Conservation (phyloP, 257 asterid species). For the Solanum peruvianum region DNA sequence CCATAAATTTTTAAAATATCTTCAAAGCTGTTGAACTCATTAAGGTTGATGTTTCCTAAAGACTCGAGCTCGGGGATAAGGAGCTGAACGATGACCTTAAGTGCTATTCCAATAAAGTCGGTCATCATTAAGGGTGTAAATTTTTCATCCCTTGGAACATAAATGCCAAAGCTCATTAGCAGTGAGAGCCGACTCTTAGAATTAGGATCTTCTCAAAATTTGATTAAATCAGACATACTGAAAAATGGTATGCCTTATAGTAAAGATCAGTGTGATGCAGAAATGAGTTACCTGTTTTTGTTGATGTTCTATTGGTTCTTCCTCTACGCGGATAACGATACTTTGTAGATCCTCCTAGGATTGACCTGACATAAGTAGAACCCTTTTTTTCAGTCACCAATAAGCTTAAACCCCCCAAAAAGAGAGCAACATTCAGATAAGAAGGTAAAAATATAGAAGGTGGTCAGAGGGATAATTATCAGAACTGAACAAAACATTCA, state of each 20-base stretch:
- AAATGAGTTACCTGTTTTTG: conserved; percentile 28
- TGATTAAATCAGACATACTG: background rate
- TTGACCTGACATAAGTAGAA: conserved; percentile 1
- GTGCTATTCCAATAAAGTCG: conserved; percentile 40
- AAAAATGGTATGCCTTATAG: background rate
- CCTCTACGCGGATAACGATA: conserved; percentile 64
- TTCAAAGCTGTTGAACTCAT: conserved; percentile 45
- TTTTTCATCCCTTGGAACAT: conserved; percentile 60
- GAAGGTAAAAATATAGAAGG: too few relatives aligned
- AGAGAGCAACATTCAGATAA: too few relatives aligned
- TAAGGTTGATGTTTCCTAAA: conserved; percentile 10
- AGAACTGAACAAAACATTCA: too few relatives aligned
- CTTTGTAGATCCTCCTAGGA: conserved; percentile 25
- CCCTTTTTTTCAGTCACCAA: background rate
- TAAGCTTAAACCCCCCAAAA: too few relatives aligned
- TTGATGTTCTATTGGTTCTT: conserved; percentile 53
- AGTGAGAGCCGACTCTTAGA: conserved; percentile 43
- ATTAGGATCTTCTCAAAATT: conserved; percentile 25
- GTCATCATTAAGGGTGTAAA: conserved; percentile 50
- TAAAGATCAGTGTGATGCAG: background rate
- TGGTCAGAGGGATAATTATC: too few relatives aligned
- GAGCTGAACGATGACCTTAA: conserved; percentile 44
- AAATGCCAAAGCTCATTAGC: conserved; percentile 32
- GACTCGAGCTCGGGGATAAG: conserved; percentile 40
- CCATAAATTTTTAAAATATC: conserved; percentile 28